Evolutionary conservation across 2,329 filamentous ascomycete genomes (phyloP), one percentile per base, ranked within the genome.

Genomic region (Alternaria viburni): DNA sequence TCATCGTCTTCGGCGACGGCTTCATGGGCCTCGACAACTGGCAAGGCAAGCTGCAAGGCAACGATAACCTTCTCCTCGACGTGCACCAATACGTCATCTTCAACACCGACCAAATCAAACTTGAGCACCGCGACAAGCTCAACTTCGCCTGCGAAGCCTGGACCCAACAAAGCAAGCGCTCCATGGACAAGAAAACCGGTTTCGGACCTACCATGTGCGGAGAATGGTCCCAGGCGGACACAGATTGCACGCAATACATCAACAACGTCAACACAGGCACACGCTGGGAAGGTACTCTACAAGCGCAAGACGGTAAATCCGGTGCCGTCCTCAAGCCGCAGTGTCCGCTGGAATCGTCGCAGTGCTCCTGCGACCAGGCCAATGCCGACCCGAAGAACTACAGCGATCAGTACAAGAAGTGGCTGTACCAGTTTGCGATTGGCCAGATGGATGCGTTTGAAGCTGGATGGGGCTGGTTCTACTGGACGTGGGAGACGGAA

Each of bases 51-150:
- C 87, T 98, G 70, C 87, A 91, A 69, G 85, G 86, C 21, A 87
- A 91, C 75, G 85, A 90, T 50, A 87, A 90, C 67, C 84, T 98
- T 68, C 87, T 97, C 17, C 88, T 99, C n/a, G 96, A 99, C 81
- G 96, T 96, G 41, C 96, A 99, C 81, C 95, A 98, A 80, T 99
- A 99, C 80, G 93, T 97, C 75, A 97, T 97, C 80, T 99, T 99
- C 86, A 97, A 99, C 85, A 88, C 88, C 43, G 89, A 91, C 69
- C 93, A 97, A 80, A 91, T 99, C 75, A 87, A 88, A 51, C 90
- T 91, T 75, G 90, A 90, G 59, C 96, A 98, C 82, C 86, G 90
- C 59, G 86, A 90, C 69, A 97, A 97, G 82, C 86, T 98, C 61
- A 85, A 91, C 64, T 96, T 97, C 76, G 93, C 95, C 5, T 99